These are phyloP conservation scores for Neofusicoccum laricinum DNA, from an alignment of 2,329 filamentous ascomycete genomes.

Conservation along the genomic window DNA sequence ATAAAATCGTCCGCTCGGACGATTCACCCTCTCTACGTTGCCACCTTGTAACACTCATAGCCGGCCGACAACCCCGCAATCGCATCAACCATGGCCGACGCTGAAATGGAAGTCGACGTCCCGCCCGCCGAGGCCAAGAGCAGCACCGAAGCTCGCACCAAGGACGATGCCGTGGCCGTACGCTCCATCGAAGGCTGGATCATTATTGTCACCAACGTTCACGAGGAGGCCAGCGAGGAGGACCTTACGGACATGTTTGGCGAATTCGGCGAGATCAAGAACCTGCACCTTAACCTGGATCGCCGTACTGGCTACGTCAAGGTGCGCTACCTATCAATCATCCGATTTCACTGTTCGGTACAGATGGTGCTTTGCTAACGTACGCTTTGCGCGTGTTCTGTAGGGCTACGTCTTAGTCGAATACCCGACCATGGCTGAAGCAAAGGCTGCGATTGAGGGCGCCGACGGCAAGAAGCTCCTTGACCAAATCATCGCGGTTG, in stretches of 20 bases:
- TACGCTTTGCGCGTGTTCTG: background rate
- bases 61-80: background rate
- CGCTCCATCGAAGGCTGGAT: constrained; percentile 90
- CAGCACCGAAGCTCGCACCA: constrained; percentile 64
- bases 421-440: constrained; percentile 75
- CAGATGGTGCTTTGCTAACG: background rate
- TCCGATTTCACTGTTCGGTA: too few relatives aligned
- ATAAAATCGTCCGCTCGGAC: background rate
- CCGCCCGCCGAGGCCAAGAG: background rate
- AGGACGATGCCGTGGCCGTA: constrained; percentile 67
- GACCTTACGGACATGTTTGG: constrained; percentile 77
- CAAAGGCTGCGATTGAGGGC: constrained; percentile 76
- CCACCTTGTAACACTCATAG: too few relatives aligned
- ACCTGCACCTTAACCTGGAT: constrained; percentile 79
- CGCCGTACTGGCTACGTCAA: constrained; percentile 83
- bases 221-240: constrained; percentile 84
- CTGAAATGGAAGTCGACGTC: constrained; percentile 14
- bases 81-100: constrained; percentile 9
- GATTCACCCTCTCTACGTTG: too few relatives aligned
- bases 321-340: constrained; percentile 44
- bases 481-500: constrained; percentile 76
- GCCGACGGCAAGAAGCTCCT: constrained; percentile 75
- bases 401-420: constrained; percentile 85
- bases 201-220: constrained; percentile 79
- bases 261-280: constrained; percentile 84